Evolutionary conservation across 495 filamentous ascomycete species (phyloP).

Genomic region (Neohortaea acidophila): DNA sequence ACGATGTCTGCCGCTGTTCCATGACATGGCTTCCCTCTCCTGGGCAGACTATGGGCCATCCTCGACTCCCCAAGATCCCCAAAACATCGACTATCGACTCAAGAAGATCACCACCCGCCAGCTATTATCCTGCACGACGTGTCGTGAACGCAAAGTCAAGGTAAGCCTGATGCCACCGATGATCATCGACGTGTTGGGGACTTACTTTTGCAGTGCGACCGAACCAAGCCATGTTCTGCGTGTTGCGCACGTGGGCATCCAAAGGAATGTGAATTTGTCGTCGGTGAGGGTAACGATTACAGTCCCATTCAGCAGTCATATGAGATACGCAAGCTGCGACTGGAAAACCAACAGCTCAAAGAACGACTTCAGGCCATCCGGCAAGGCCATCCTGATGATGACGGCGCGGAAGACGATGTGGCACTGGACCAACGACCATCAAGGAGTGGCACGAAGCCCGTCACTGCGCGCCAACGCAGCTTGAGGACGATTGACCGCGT

Average conservation of each 20-base stretch:
- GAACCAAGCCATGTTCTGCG: slow-evolving; percentile 33
- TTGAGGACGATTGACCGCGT: slow-evolving; percentile 25
- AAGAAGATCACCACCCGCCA: slow-evolving; percentile 22
- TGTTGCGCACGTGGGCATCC: slow-evolving; percentile 33
- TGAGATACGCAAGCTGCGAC: slow-evolving; percentile 25
- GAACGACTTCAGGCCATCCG: slow-evolving; percentile 19
- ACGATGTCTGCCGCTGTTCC: too few relatives aligned
- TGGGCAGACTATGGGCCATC: slow-evolving; percentile 5
- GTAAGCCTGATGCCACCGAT: slow-evolving; percentile 14
- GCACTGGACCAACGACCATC: not conserved
- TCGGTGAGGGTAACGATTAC: slow-evolving; percentile 30
- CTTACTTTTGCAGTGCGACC: slow-evolving; percentile 31
- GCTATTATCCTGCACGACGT: slow-evolving; percentile 29
- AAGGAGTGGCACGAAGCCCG: slow-evolving; percentile 5
- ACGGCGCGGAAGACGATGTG: slow-evolving; percentile 9
- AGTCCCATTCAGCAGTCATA: slow-evolving; percentile 30
- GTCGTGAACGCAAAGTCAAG: slow-evolving; percentile 30
- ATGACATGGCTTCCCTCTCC: too few relatives aligned
- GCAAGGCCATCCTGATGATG: slow-evolving; percentile 16
- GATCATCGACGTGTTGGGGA: not conserved
- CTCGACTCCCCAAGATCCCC: not conserved
- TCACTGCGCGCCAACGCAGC: slow-evolving; percentile 21
- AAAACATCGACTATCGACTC: not conserved
- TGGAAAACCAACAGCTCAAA: slow-evolving; percentile 23
- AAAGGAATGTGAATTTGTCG: slow-evolving; percentile 32